Percentiles rank a stretch among this genome's conserved stretches.
These are phyloP conservation scores for Ascochyta rabiei DNA, from an alignment of 2,329 filamentous ascomycete species.

Conservation along the genomic window DNA sequence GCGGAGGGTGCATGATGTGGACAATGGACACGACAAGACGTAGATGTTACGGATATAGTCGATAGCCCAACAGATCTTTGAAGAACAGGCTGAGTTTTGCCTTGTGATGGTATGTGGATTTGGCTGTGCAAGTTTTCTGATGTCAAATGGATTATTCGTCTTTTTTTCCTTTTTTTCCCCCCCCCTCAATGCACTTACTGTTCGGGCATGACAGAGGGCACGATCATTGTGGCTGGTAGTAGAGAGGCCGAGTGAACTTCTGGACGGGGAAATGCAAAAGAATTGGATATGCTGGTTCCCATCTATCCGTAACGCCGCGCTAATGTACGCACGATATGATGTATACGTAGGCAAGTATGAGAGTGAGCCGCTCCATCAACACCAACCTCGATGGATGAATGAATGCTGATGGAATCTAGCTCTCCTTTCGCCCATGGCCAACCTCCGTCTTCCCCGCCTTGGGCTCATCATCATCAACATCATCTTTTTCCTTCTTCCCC, in stretches of 20 bases:
- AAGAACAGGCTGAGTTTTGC: not conserved
- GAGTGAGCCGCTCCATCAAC: too few species aligned
- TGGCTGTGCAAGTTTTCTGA: too few species aligned
- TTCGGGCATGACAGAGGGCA: too few species aligned
- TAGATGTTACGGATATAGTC: conserved; percentile 27
- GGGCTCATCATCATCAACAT: conserved; percentile 29
- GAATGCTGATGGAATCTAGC: not conserved
- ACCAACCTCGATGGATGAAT: too few species aligned
- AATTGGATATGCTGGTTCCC: not conserved
- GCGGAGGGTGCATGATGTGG: conserved; percentile 24
- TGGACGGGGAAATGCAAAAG: too few species aligned
- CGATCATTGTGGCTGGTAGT: too few species aligned
- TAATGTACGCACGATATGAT: conserved; percentile 8
- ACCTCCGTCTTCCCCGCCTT: conserved; percentile 13
- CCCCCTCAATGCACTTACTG: too few species aligned
- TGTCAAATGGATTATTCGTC: too few species aligned
- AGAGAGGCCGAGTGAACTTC: too few species aligned
- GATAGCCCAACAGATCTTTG: conserved; percentile 23
- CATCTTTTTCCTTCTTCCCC: conserved; percentile 45
- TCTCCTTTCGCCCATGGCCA: not conserved
- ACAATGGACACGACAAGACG: conserved; percentile 9
- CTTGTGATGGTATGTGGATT: not conserved
- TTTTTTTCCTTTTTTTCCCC: too few species aligned
- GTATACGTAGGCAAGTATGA: not conserved
- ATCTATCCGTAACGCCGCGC: conserved; percentile 14